Percentiles rank a stretch among this genome's conserved stretches.
Conservation (phyloP, 371 early-diverging fungal genomes). For the Mucor saturninus region DNA sequence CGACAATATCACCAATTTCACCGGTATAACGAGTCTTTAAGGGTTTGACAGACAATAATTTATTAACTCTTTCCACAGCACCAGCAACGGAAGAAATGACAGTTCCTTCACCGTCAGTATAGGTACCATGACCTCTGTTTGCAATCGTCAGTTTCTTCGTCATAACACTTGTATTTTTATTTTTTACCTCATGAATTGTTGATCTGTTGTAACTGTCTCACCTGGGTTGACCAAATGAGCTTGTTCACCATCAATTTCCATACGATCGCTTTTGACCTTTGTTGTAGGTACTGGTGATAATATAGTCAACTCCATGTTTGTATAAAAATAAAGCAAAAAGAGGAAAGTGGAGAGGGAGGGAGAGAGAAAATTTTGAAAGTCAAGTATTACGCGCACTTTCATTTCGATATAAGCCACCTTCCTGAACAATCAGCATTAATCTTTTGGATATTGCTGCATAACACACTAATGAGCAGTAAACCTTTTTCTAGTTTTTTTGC, state of each 20-base stretch:
- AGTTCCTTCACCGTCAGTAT: conserved; percentile 64
- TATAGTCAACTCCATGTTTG: conserved; percentile 36
- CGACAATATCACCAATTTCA: conserved; percentile 98
- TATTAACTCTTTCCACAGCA: conserved; percentile 93
- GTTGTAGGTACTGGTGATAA: conserved; percentile 44
- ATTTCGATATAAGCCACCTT: neutral
- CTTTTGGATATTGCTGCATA: too few species aligned
- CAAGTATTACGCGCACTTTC: neutral
- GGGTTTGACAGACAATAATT: conserved; percentile 93
- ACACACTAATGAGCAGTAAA: too few species aligned
- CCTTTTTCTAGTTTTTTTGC: too few species aligned
- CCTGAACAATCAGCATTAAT: too few species aligned
- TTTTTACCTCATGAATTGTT: conserved; percentile 81
- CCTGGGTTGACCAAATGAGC: conserved; percentile 85
- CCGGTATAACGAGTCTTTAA: conserved; percentile 87
- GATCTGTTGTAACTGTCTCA: conserved; percentile 82
- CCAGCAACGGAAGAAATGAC: conserved; percentile 91
- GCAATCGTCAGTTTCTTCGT: too few species aligned
- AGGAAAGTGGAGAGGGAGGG: neutral
- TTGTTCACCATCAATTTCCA: conserved; percentile 52
- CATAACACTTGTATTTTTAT: neutral
- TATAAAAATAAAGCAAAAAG: neutral
- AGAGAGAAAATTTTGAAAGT: neutral
- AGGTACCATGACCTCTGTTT: conserved; percentile 96
- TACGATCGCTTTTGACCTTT: conserved; percentile 32